Evolutionary conservation across 352 stramenopile genomes (phyloP), one percentile per base, ranked within the genome.

Genomic region (Pythium rishiriense): DNA sequence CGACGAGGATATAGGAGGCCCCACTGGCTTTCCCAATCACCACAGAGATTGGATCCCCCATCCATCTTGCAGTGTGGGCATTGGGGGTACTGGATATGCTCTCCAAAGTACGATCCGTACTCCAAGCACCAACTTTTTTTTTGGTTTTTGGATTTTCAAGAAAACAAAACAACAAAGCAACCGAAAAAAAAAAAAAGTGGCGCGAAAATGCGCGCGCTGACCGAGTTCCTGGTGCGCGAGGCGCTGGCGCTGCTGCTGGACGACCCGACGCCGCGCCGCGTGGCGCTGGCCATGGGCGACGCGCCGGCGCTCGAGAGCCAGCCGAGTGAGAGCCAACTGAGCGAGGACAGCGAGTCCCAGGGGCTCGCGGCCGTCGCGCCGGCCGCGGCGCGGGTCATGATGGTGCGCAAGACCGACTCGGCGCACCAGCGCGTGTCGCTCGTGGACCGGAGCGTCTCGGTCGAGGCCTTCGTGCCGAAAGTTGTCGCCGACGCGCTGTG

Each of bases 291-390:
- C 3, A 64, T 64, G 65, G 54, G 49, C 33, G 58, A 60, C 12
- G 72, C 75, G 0, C 55, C 73, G 0, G 62, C 48, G 37, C 19
- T 57, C 19, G 72, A 83, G 54, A 79, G 66, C 61, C 78, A 78
- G 37, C 31, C n/a, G n/a, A n/a, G n/a, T n/a, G n/a, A n/a, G 21
- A 75, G 64, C 54, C 35, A 61, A 17, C 37, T 69, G 35, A 87
- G 76, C 46, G 78, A 91, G 55, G 75, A 88, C 15, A 90, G 72
- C 53, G 80, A 88, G 69, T 84, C 82, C 25, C 70, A 85, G 52
- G 22, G 57, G 24, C 31, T 49, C 19, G 39, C 51, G 25, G 22
- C 37, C 5, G 53, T 58, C 17, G n/a, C 52, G 6, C 22, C 39
- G 6, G 42, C n/a, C 9, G n/a, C n/a, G 17, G 65, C 73, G 22